A percentile compares a stretch with the other conserved stretches of the same genome.
phyloP scores from a whole-genome alignment of 495 filamentous ascomycete species.

The Pseudevernia furfuracea region DNA sequence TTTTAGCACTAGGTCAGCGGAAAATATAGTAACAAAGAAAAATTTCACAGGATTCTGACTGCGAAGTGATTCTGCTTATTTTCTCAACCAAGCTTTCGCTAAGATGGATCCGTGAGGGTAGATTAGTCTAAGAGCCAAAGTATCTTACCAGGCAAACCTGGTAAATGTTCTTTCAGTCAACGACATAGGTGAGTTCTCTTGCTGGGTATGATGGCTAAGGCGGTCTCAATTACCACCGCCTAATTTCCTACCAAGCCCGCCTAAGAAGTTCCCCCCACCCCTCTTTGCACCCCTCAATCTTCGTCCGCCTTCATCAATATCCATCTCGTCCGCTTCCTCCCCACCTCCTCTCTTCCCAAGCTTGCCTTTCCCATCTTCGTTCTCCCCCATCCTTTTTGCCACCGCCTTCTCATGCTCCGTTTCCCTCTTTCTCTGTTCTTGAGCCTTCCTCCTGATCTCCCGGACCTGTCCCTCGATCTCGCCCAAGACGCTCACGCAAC shows the following conservation, averaged over 20 bases:
- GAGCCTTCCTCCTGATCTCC: conserved; percentile 46
- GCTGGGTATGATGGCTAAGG: neutral
- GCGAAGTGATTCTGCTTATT: neutral
- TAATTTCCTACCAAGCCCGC: conserved; percentile 27
- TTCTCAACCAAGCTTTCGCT: neutral
- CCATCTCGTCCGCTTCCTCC: conserved; percentile 41
- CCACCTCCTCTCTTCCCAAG: conserved; percentile 31
- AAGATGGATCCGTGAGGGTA: neutral
- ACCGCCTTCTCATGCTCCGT: conserved; percentile 43
- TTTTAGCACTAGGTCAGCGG: neutral
- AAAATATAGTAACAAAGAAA: neutral
- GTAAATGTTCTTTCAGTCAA: neutral
- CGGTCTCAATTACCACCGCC: conserved; percentile 5
- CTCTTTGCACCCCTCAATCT: conserved; percentile 39
- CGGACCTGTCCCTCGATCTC: conserved; percentile 69
- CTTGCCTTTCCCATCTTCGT: conserved; percentile 20
- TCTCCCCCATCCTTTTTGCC: conserved; percentile 25
- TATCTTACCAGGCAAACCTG: neutral
- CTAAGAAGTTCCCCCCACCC: conserved; percentile 21
- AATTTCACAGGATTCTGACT: too few relatives aligned
- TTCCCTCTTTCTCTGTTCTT: conserved; percentile 42
- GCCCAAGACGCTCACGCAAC: conserved; percentile 65
- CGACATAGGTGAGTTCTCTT: neutral
- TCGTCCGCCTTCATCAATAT: conserved; percentile 44
- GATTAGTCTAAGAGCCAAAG: neutral